Percentiles rank a stretch among this genome's conserved stretches.
Conservation (phyloP, 2,329 filamentous ascomycete genomes). For the Colletotrichum kahawae region DNA sequence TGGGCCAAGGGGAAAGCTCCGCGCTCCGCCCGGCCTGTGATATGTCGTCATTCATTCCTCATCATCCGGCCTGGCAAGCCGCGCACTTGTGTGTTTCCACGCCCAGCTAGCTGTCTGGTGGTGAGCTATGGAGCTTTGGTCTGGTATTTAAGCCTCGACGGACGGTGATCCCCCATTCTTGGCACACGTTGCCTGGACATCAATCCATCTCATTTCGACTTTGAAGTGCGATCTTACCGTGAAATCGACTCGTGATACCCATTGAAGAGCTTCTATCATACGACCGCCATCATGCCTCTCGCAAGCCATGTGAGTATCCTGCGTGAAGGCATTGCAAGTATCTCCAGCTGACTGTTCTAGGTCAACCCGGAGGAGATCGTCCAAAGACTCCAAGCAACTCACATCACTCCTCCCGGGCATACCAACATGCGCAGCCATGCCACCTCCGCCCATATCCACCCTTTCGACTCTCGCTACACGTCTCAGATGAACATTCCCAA, state of each 20-base stretch:
- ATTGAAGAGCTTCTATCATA: neutral
- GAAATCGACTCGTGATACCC: neutral
- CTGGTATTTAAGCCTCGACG: constrained; percentile 10
- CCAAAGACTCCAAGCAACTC: constrained; percentile 51
- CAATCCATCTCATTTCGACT: neutral
- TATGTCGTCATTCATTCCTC: constrained; percentile 21
- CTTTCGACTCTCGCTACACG: constrained; percentile 64
- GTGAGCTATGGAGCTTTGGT: neutral
- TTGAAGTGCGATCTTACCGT: neutral
- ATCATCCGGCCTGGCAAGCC: neutral
- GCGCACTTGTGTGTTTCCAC: neutral
- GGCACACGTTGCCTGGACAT: neutral
- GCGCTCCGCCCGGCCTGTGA: neutral
- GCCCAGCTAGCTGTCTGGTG: neutral
- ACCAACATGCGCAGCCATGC: constrained; percentile 40
- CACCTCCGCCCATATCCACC: constrained; percentile 55
- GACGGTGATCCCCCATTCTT: neutral
- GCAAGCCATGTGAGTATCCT: constrained; percentile 13
- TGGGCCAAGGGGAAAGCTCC: neutral
- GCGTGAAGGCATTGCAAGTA: neutral
- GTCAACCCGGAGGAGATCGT: constrained; percentile 63
- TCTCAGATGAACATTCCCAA: constrained; percentile 59
- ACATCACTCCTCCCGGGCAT: constrained; percentile 39
- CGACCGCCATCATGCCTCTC: constrained; percentile 16
- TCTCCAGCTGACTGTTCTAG: constrained; percentile 21